Conservation (phyloP, 305 asterid species). For the Fraxinus ornus region DNA sequence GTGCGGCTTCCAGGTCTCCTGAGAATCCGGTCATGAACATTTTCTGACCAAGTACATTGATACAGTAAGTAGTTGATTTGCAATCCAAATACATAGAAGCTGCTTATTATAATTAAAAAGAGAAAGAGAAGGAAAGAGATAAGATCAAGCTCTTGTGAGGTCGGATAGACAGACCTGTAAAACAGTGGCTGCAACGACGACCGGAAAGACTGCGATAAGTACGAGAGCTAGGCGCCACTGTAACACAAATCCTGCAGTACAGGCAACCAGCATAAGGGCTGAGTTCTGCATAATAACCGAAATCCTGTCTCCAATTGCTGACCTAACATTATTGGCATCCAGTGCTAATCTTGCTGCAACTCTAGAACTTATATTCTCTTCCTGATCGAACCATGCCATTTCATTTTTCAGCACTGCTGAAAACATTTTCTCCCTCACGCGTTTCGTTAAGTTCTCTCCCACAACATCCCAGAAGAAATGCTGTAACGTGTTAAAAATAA, state of each 20-base stretch:
- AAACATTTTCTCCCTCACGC: conserved; percentile 88
- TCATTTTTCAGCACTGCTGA: conserved; percentile 83
- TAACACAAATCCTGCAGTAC: conserved; percentile 93
- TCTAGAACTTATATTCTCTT: conserved; percentile 91
- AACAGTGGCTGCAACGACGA: conserved; percentile 97
- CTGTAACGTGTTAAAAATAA: conserved; percentile 86
- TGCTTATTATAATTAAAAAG: neutral
- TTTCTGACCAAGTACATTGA: conserved; percentile 53
- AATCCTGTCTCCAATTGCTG: conserved; percentile 96
- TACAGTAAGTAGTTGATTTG: neutral
- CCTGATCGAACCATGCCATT: conserved; percentile 96
- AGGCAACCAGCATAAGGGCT: conserved; percentile 96
- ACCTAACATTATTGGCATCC: conserved; percentile 94
- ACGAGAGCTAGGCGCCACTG: conserved; percentile 98
- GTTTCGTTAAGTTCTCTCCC: conserved; percentile 87
- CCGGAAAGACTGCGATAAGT: conserved; percentile 85
- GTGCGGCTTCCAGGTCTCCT: conserved; percentile 93
- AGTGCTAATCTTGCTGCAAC: conserved; percentile 88
- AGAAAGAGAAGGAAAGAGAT: neutral
- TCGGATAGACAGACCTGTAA: conserved; percentile 60
- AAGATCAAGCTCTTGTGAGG: neutral
- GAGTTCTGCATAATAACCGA: conserved; percentile 99
- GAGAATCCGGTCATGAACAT: conserved; percentile 98
- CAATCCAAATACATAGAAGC: neutral
- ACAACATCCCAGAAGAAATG: conserved; percentile 98